Evolutionary conservation across 2,329 filamentous ascomycete species (phyloP).

Genomic region (Aureobasidium vineae): DNA sequence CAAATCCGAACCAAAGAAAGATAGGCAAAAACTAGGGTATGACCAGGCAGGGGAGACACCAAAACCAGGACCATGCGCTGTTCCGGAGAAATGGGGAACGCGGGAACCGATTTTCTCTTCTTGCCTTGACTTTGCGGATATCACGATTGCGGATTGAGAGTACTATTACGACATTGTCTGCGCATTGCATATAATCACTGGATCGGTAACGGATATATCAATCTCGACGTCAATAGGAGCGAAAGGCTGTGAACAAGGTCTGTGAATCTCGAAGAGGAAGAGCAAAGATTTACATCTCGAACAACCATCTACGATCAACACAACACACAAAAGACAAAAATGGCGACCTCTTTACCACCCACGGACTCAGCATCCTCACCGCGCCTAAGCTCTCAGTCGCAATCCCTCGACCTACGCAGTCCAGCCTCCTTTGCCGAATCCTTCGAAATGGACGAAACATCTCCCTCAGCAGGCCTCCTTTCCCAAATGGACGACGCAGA

Average conservation of each 20-base stretch:
- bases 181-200: not conserved
- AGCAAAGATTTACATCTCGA: not conserved
- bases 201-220: not conserved
- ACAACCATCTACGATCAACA: not conserved
- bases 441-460: slow-evolving; percentile 13
- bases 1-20: too few relatives aligned
- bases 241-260: not conserved
- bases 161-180: not conserved
- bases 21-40: not conserved
- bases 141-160: too few relatives aligned
- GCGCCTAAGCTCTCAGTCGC: not conserved
- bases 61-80: slow-evolving; percentile 5
- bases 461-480: slow-evolving; percentile 3
- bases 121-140: not conserved
- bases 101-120: not conserved
- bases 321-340: not conserved
- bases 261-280: not conserved
- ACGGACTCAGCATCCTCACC: not conserved
- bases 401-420: not conserved
- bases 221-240: not conserved
- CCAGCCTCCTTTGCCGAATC: slow-evolving; percentile 9
- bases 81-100: not conserved
- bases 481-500: slow-evolving; percentile 14
- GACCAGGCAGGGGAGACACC: not conserved
- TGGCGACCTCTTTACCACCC: not conserved